Evolutionary conservation across 352 stramenopile species (phyloP).

Genomic region (Phytophthora citrophthora): DNA sequence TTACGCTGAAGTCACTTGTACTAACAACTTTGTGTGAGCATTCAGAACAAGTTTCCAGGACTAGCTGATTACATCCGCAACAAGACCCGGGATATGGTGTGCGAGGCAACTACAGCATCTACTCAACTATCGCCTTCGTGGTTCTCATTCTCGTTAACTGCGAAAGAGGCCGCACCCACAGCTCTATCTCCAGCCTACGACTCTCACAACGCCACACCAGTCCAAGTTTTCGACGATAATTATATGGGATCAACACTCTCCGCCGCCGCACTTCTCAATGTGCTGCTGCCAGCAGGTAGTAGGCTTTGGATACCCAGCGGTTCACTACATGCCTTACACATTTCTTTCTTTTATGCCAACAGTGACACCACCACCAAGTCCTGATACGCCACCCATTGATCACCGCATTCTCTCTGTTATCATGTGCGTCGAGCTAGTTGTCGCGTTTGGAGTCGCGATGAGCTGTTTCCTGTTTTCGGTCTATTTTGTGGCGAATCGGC

Average conservation of each 20-base stretch:
- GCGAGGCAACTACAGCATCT: constrained; percentile 29
- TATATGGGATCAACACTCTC: constrained; percentile 67
- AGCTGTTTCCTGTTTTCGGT: constrained; percentile 87
- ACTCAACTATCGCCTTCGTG: constrained; percentile 4
- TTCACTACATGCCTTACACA: not conserved
- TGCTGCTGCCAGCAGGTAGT: constrained; percentile 70
- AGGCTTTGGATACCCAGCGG: not conserved
- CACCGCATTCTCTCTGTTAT: constrained; percentile 85
- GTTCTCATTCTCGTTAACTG: constrained; percentile 11
- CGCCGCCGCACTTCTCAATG: constrained; percentile 70
- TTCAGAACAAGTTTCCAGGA: constrained; percentile 77
- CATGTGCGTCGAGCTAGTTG: constrained; percentile 87
- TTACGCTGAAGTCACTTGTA: constrained; percentile 1
- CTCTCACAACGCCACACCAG: constrained; percentile 40
- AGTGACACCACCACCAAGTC: constrained; percentile 72
- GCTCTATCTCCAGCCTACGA: constrained; percentile 53
- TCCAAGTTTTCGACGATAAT: constrained; percentile 57
- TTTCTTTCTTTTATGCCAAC: constrained; percentile 15
- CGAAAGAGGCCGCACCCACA: constrained; percentile 3
- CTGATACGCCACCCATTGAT: constrained; percentile 79
- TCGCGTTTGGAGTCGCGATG: constrained; percentile 82
- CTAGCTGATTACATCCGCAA: constrained; percentile 78
- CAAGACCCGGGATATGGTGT: constrained; percentile 77
- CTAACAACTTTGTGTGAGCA: constrained; percentile 19
- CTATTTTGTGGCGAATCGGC: constrained; percentile 88